These are phyloP conservation scores for Ajuga chamaepitys DNA, from an alignment of 257 asterid species.

Conservation along the genomic window DNA sequence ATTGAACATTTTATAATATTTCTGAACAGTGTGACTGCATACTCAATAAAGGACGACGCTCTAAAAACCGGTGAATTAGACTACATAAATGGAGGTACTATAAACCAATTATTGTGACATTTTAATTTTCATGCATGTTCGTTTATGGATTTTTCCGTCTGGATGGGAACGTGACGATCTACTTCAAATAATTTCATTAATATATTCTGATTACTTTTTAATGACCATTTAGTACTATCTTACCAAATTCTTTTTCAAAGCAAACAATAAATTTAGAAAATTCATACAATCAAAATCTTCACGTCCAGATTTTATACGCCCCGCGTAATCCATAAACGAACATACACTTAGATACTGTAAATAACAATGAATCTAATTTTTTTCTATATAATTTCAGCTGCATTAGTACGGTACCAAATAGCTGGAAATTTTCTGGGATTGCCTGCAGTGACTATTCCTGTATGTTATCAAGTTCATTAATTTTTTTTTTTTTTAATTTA, in stretches of 20 bases:
- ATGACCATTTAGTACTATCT: no score
- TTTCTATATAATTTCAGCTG: slow-evolving; percentile 42
- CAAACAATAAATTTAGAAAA: no score
- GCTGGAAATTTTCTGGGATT: slow-evolving; percentile 91
- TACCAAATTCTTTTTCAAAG: no score
- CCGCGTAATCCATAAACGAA: no score
- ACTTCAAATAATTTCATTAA: no score
- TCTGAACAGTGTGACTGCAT: slow-evolving; percentile 66
- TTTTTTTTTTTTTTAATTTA: not conserved
- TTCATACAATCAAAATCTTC: no score
- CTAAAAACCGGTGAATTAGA: slow-evolving; percentile 78
- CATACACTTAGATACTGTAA: no score
- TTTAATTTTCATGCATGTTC: no score
- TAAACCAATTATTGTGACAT: not conserved
- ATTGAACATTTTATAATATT: not conserved
- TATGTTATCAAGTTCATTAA: slow-evolving; percentile 21
- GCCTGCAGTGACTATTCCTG: slow-evolving; percentile 88
- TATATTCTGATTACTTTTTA: no score
- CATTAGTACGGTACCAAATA: slow-evolving; percentile 72
- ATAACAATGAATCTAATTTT: not conserved
- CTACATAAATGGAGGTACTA: slow-evolving; percentile 91
- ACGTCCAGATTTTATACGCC: no score
- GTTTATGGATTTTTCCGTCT: no score
- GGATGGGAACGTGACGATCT: no score
- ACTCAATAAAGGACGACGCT: slow-evolving; percentile 51